Base-by-base conservation (phyloP, 1,284 basidiomycete species). In the Malassezia restricta region DNA sequence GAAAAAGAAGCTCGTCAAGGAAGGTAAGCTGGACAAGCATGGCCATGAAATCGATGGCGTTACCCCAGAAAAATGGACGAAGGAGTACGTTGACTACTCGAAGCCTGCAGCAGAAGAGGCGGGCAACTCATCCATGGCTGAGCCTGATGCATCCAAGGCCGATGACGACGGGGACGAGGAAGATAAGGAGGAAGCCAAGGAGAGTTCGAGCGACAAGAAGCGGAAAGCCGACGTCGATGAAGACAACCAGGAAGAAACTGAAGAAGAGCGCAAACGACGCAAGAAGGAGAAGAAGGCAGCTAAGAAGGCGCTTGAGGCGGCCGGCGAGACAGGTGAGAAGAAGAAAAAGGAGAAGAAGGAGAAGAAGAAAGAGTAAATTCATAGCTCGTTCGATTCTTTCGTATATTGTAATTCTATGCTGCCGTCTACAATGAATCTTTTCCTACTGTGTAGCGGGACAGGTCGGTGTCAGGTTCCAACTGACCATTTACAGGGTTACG, bases 21-120 rank as follows among this genome's bases (percentile, higher is more conserved):
- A 88, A 27, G 91, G 92, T 51, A 87, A 91, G 76, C 83, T 99
- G 49, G 87, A 92, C 72, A 98, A 91, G 78, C 86, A 90, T 73
- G 94, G 94, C 43, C 85, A 94, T 75, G 84, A 86, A 68, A 82
- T 88, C 55, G 83, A 86, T n/a, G 87, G 86, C 43, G 81, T 85
- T 49, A 99, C 94, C 1, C 94, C 94, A 8, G 77, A 82, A 20
- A 83, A 84, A 56, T 98, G 94, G 94, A 85, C 81, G 70, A 81
- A 83, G 65, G 86, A 86, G 68, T 98, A 98, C 74, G 81, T 92
- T 56, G 92, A 99, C 76, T 96, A 94, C 75, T 76, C 77, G 41
- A 76, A 72, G n/a, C 63, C 60, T 27, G 73, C 71, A 20, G 74
- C 68, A 11, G 66, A 74, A 15, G 54, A 59, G 27, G 40, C 75